Percentiles rank a stretch among this genome's conserved stretches.
Evolutionary conservation across 2,329 filamentous ascomycete species (phyloP).

Genomic region (Aspergillus persii): DNA sequence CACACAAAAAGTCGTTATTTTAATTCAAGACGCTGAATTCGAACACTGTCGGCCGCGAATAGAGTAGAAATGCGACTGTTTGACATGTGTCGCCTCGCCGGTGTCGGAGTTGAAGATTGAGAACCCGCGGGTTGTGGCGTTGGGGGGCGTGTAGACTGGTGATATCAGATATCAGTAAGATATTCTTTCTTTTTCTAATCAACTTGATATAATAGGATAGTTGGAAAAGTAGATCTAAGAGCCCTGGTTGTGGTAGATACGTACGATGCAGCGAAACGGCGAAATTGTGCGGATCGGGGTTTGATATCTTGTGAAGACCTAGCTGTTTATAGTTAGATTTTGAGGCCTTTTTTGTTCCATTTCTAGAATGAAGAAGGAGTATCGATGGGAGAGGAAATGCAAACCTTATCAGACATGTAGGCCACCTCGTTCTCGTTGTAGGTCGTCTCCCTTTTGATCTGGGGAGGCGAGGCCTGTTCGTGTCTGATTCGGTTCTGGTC

Average conservation of each 20-base stretch:
- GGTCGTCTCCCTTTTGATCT: slow-evolving; percentile 64
- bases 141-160: slow-evolving; percentile 78
- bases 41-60: slow-evolving; percentile 42
- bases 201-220: not conserved
- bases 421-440: slow-evolving; percentile 73
- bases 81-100: slow-evolving; percentile 69
- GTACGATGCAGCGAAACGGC: slow-evolving; percentile 79
- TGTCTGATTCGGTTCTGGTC: slow-evolving; percentile 45
- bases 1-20: not conserved
- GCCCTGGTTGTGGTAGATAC: slow-evolving; percentile 22
- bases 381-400: slow-evolving; percentile 6
- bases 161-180: not conserved
- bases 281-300: slow-evolving; percentile 67
- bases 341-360: not conserved
- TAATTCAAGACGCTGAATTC: not conserved
- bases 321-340: slow-evolving; percentile 50
- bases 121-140: slow-evolving; percentile 79
- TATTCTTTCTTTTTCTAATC: not conserved
- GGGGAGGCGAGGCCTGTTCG: slow-evolving; percentile 53
- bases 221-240: no score
- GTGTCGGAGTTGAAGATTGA: slow-evolving; percentile 77
- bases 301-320: slow-evolving; percentile 79
- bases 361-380: not conserved
- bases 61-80: slow-evolving; percentile 73
- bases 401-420: slow-evolving; percentile 78